Conservation (phyloP, 140 eudicot genomes). For the Oenanthe javanica region DNA sequence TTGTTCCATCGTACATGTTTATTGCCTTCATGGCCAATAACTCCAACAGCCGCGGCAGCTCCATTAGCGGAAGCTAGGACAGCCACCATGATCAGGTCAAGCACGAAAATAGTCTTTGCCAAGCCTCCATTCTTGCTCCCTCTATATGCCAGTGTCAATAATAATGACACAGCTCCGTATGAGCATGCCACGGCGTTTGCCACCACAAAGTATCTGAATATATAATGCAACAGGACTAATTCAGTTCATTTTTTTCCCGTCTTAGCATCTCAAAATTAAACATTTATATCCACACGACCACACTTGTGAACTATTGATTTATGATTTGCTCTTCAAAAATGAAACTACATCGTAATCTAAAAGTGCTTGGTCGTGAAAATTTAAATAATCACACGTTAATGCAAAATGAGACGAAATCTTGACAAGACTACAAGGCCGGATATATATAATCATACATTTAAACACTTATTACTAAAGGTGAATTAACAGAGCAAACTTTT, state of each 20-base stretch:
- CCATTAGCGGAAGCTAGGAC: slow-evolving; percentile 52
- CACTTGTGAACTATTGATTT: background rate
- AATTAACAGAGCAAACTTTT: too few species aligned
- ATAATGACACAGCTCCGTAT: slow-evolving; percentile 39
- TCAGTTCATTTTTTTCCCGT: too few species aligned
- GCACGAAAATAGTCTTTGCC: slow-evolving; percentile 17
- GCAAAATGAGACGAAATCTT: background rate
- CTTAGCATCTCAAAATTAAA: background rate
- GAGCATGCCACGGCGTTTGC: slow-evolving; percentile 51
- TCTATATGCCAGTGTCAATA: slow-evolving; percentile 28
- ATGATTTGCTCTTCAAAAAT: background rate
- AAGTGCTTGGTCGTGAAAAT: background rate
- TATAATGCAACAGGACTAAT: background rate
- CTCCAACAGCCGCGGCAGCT: slow-evolving; percentile 51
- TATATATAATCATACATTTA: too few species aligned
- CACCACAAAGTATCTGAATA: slow-evolving; percentile 61
- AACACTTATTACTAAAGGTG: too few species aligned
- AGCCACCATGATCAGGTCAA: slow-evolving; percentile 59
- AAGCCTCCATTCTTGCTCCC: slow-evolving; percentile 24
- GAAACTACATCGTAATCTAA: background rate
- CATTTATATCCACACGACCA: background rate
- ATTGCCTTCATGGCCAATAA: slow-evolving; percentile 59
- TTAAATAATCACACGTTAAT: background rate
- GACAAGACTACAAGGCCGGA: background rate
- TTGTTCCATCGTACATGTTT: slow-evolving; percentile 59